Evolutionary conservation across 106 monocot species (phyloP), one percentile per base, ranked within the genome.

Genomic region (Posidonia australis): DNA sequence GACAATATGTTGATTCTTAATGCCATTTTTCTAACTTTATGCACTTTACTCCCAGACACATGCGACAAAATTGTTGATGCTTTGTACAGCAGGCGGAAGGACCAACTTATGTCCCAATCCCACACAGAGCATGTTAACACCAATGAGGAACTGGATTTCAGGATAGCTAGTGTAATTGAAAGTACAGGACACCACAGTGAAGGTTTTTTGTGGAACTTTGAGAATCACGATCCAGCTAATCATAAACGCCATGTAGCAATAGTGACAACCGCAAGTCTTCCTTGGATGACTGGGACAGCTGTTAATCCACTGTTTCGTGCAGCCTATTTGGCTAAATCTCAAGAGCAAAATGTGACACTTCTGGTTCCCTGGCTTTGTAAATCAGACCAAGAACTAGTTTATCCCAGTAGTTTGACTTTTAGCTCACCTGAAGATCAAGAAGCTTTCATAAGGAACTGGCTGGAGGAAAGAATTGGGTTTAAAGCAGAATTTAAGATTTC

Each of bases 261-360:
- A 36, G 80, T 99, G n/a, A 91, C 98, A 55, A 99, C 98, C 29
- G 98, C 98, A 54, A 91, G 98, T 72, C 83, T 99, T 28, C 98
- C 98, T 52, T 99, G 98, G 98, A 85, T 99, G 91, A 99, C 98
- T 46, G 98, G 98, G 55, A 99, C 98, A 49, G 85, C 98, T 64
- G 88, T 92, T 20, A 99, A 99, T 71, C 98, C 98, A 62, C 62
- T 99, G 44, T 99, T 99, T 77, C 74, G 98, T 51, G 98, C 98
- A 63, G 91, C 85, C 46, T 99, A 88, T 70, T 70, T 99, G 68
- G 82, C 98, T 0, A 88, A 80, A 20, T 68, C 77, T 31, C 72
- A 72, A 48, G 80, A 92, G 53, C 98, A 99, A 69, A 83, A 85
- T 67, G 98, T 99, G 2, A 99, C 98, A 10, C 67, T 99, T 66